phyloP scores from a whole-genome alignment of 345 rosid species.

The Eucalyptus curtisii region DNA sequence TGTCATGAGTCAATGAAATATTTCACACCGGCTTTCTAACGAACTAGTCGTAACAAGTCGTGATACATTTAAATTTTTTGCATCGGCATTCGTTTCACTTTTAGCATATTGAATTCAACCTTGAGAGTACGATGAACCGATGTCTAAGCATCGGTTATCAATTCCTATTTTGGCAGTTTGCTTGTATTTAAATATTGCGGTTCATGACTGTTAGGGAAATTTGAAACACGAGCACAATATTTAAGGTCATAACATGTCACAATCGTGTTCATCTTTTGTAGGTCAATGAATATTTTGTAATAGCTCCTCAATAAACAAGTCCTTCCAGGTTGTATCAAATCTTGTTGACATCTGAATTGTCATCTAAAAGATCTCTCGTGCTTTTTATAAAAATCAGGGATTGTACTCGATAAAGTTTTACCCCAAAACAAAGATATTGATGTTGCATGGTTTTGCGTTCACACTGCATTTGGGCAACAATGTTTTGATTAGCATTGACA shows the following conservation, averaged over 20 bases:
- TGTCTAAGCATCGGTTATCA: not conserved
- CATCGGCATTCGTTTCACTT: not conserved
- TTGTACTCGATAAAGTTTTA: no score
- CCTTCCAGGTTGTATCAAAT: not conserved
- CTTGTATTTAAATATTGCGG: not conserved
- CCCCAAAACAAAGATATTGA: no score
- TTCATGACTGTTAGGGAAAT: not conserved
- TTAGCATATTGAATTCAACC: not conserved
- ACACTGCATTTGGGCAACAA: no score
- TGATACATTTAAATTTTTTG: not conserved
- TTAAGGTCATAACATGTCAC: no score
- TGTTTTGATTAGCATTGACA: no score
- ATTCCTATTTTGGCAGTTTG: not conserved
- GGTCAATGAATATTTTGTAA: no score
- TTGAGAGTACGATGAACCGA: not conserved
- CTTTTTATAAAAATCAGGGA: no score
- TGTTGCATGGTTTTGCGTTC: no score
- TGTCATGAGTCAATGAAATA: not conserved
- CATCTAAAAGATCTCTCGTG: no score
- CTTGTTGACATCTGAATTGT: not conserved
- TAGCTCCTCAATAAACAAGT: not conserved
- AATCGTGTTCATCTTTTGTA: no score
- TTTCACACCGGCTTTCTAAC: not conserved
- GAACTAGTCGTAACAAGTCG: not conserved
- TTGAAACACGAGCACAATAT: not conserved